Evolutionary conservation across 1,139 yeast genomes (phyloP), one percentile per base, ranked within the genome.

Genomic region (Debaryomycetaceae sp.): DNA sequence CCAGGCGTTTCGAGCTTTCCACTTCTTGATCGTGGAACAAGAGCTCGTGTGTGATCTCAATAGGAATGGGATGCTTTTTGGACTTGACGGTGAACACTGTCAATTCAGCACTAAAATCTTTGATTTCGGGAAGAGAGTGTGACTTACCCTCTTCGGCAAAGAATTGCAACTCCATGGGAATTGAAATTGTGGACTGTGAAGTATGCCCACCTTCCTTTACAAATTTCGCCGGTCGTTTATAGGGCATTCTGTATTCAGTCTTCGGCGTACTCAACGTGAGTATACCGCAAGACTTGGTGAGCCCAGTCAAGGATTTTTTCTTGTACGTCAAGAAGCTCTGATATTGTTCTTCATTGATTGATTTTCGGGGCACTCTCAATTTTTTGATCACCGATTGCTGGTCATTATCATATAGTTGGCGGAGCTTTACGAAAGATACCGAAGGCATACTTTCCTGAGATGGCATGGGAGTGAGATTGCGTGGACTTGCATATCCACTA

Each of bases 21-120:
- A 49, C 40, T 24, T 46, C 48, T 15, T 53, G 49, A 27, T 54
- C 58, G 12, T 45, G 39, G 40, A 64, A 60, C 36, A 64, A 60
- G 56, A 65, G 54, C 17, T 63, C 71, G 34, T 63, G 67, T 33
- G 58, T 60, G 36, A 67, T 48, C 31, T 66, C 72, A 4, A 66
- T 48, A 0, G 74, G 73, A 5, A 67, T 58, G 4, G 48, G 49
- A 31, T 64, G 51, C 31, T 56, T 62, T 13, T 48, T 49, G 1
- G 71, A 59, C 28, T 60, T 44, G 6, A 64, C 46, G 1, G 71
- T 61, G n/a, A 58, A 51, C 2, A 50, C 62, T 13, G 60, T 59
- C 30, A 67, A 43, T 34, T 66, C 72, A 2, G 60, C 50, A 12
- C 46, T 45, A 3, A 65, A 28, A 0, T 51, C 41, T 40, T 62